Conservation (phyloP, 768 basidiomycete genomes). For the Boletus subparvulus region DNA sequence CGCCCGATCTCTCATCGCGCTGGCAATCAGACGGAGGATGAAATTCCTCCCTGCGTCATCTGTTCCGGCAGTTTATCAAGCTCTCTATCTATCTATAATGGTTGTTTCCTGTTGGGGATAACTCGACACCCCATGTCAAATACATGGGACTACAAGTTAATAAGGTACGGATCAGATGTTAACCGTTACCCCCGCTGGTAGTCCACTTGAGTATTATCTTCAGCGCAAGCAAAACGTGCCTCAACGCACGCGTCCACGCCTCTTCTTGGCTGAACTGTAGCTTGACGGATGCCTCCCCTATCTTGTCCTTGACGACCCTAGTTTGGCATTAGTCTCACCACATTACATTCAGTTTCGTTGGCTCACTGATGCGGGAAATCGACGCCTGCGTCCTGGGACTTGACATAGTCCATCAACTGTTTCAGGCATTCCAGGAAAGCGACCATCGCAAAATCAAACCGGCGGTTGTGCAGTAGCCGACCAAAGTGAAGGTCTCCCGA, state of each 20-base stretch:
- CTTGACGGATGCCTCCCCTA: constrained; percentile 93
- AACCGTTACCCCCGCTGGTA: constrained; percentile 73
- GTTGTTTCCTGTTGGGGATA: neutral
- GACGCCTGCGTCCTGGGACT: constrained; percentile 63
- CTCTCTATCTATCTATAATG: neutral
- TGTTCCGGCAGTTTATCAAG: too few relatives aligned
- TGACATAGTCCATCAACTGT: constrained; percentile 86
- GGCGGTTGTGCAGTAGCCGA: constrained; percentile 86
- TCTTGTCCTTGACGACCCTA: constrained; percentile 91
- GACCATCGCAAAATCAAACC: constrained; percentile 96
- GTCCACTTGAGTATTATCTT: constrained; percentile 89
- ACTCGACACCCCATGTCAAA: too few relatives aligned
- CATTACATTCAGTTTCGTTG: neutral
- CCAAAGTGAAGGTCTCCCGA: constrained; percentile 91
- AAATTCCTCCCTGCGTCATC: too few relatives aligned
- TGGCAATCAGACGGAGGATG: too few relatives aligned
- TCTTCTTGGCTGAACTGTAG: constrained; percentile 95
- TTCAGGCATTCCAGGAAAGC: constrained; percentile 94
- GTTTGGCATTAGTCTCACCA: neutral
- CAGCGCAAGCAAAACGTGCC: constrained; percentile 86
- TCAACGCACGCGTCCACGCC: constrained; percentile 89
- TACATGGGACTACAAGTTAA: neutral
- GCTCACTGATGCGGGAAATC: constrained; percentile 88
- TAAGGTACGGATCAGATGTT: constrained; percentile 7
- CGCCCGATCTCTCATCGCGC: too few relatives aligned